Evolutionary conservation across 257 asterid genomes (phyloP).

Genomic region (Solanum sitiens): DNA sequence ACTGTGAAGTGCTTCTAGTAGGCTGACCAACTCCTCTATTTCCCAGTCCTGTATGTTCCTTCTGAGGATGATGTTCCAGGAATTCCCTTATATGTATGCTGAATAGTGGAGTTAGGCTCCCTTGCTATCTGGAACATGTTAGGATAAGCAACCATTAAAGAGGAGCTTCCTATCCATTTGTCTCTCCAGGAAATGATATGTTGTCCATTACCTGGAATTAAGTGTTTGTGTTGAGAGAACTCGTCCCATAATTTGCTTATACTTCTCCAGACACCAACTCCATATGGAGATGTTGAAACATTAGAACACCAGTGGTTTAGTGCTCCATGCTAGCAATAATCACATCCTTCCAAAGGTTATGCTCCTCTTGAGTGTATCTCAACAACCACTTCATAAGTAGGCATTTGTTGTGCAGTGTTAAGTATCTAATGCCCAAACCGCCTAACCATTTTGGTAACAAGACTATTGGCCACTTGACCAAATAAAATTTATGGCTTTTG

Average conservation of each 20-base stretch:
- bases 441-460: not conserved
- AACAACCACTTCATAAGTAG: not conserved
- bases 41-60: not conserved
- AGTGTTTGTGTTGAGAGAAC: not conserved
- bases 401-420: not conserved
- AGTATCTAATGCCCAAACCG: not conserved
- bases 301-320: not conserved
- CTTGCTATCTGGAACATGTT: not conserved
- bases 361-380: not conserved
- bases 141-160: not conserved
- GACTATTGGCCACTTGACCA: not conserved
- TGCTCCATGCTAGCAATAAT: not conserved
- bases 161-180: not conserved
- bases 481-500: not conserved
- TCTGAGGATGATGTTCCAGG: not conserved
- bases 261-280: not conserved
- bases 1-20: not conserved
- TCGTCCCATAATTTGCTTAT: not conserved
- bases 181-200: not conserved
- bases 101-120: not conserved
- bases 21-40: not conserved
- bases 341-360: not conserved
- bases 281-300: not conserved
- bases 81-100: not conserved
- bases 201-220: not conserved